A percentile compares a stretch with the other conserved stretches of the same genome.
These are phyloP conservation scores for Penicillium digitatum DNA, from an alignment of 2,329 filamentous ascomycete genomes.

Conservation along the genomic window DNA sequence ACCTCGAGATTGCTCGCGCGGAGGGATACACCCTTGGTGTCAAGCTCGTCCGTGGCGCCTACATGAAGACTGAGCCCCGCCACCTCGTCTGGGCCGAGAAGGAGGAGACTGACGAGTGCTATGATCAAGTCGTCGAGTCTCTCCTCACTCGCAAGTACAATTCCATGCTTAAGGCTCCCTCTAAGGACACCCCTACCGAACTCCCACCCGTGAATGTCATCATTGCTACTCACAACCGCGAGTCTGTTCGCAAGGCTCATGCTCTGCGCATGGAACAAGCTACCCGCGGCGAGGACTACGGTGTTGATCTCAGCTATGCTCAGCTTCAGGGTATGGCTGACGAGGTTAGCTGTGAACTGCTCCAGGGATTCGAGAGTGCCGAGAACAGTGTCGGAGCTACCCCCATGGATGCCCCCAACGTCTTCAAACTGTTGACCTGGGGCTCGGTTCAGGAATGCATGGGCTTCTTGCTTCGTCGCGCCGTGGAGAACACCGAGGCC, in stretches of 20 bases:
- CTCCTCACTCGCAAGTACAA: constrained; percentile 59
- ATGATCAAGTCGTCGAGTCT: constrained; percentile 55
- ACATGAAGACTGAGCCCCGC: constrained; percentile 49
- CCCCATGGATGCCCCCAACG: constrained; percentile 42
- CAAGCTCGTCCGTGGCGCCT: constrained; percentile 54
- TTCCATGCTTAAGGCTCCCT: constrained; percentile 47
- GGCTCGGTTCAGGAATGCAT: constrained; percentile 58
- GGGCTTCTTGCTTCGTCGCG: constrained; percentile 60
- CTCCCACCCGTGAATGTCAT: constrained; percentile 49
- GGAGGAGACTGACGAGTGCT: constrained; percentile 49
- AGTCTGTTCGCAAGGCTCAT: constrained; percentile 52
- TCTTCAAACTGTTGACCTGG: constrained; percentile 60
- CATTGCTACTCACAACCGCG: constrained; percentile 58
- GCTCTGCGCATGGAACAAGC: constrained; percentile 45
- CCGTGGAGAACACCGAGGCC: constrained; percentile 69
- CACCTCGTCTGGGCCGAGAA: constrained; percentile 47
- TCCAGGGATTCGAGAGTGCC: constrained; percentile 42
- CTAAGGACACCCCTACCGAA: constrained; percentile 35
- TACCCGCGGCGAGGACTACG: constrained; percentile 39
- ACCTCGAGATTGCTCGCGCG: constrained; percentile 44
- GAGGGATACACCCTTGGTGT: constrained; percentile 51
- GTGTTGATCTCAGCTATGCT: constrained; percentile 58
- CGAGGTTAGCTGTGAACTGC: constrained; percentile 66
- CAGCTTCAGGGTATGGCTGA: constrained; percentile 96
- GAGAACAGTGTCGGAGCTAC: constrained; percentile 23